phyloP scores from a whole-genome alignment of 2,329 filamentous ascomycete genomes.

The Rhinocladiella mackenziei region DNA sequence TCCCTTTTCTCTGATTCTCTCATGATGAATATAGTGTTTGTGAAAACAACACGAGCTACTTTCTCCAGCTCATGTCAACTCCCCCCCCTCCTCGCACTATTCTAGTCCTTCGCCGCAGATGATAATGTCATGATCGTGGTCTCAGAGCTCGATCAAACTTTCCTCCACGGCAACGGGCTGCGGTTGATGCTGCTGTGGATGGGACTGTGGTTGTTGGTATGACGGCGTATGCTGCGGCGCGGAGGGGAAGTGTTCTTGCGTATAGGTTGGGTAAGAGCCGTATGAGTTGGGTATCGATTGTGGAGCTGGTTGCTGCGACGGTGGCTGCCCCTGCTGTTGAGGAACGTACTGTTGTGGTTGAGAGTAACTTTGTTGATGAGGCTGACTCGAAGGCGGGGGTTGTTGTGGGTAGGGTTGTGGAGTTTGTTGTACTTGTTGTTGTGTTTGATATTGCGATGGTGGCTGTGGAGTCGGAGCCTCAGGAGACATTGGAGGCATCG shows the following conservation, averaged over 20 bases:
- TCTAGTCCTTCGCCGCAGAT: too few relatives aligned
- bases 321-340: conserved; percentile 32
- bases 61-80: too few relatives aligned
- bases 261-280: conserved; percentile 49
- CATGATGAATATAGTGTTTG: too few relatives aligned
- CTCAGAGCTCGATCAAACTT: conserved; percentile 73
- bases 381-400: conserved; percentile 12
- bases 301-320: conserved; percentile 31
- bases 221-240: conserved; percentile 53
- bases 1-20: too few relatives aligned
- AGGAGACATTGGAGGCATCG: conserved; percentile 12
- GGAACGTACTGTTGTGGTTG: conserved; percentile 47
- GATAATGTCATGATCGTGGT: too few relatives aligned
- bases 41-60: too few relatives aligned
- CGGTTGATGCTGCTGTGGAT: conserved; percentile 46
- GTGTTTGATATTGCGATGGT: conserved; percentile 14
- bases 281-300: too few relatives aligned
- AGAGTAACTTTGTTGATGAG: conserved; percentile 35
- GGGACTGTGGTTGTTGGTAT: conserved; percentile 11
- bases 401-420: conserved; percentile 11
- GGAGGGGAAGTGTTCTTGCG: conserved; percentile 61
- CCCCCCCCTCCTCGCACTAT: too few relatives aligned
- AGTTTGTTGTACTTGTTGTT: conserved; percentile 15
- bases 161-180: conserved; percentile 61
- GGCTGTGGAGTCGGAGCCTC: conserved; percentile 14